These are phyloP conservation scores for Peniophora sp. DNA, from an alignment of 1,284 basidiomycete genomes.

Conservation along the genomic window DNA sequence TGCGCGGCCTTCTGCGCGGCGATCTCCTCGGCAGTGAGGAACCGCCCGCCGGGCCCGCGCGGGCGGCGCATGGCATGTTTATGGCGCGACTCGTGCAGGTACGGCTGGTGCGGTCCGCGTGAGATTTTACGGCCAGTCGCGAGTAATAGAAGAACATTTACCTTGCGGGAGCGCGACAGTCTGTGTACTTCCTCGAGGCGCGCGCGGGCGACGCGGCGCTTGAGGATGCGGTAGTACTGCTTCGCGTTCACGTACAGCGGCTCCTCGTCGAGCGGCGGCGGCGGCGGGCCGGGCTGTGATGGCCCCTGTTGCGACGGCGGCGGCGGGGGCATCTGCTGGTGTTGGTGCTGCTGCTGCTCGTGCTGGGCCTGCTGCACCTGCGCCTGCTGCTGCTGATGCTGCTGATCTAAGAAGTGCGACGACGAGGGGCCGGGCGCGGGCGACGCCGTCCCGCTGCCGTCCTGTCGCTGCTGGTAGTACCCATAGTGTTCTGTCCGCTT, in stretches of 20 bases:
- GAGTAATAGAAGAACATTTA: constrained; percentile 19
- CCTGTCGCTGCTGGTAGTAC: no score
- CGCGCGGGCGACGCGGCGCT: constrained; percentile 81
- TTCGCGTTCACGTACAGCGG: constrained; percentile 97
- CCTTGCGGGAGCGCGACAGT: constrained; percentile 87
- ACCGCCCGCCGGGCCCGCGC: constrained; percentile 92
- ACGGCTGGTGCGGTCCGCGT: constrained; percentile 53
- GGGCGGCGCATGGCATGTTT: constrained; percentile 97
- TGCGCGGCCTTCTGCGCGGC: constrained; percentile 59
- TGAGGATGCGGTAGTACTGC: constrained; percentile 94
- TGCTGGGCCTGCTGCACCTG: constrained; percentile 1
- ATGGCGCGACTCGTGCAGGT: constrained; percentile 95
- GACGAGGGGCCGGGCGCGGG: no score
- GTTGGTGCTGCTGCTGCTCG: constrained; percentile 16
- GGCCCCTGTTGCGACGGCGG: constrained; percentile 9
- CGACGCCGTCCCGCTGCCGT: no score
- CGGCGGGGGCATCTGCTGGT: constrained; percentile 3
- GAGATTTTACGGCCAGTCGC: constrained; percentile 3
- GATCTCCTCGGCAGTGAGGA: constrained; percentile 93
- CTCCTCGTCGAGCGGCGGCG: constrained; percentile 68
- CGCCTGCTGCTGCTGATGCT: no score
- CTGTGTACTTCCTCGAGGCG: constrained; percentile 88
- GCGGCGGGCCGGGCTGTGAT: background rate
- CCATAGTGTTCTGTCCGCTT: no score
- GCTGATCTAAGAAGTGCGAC: no score